phyloP scores from a whole-genome alignment of 2,329 filamentous ascomycete species.

The Coleophoma crateriformis region DNA sequence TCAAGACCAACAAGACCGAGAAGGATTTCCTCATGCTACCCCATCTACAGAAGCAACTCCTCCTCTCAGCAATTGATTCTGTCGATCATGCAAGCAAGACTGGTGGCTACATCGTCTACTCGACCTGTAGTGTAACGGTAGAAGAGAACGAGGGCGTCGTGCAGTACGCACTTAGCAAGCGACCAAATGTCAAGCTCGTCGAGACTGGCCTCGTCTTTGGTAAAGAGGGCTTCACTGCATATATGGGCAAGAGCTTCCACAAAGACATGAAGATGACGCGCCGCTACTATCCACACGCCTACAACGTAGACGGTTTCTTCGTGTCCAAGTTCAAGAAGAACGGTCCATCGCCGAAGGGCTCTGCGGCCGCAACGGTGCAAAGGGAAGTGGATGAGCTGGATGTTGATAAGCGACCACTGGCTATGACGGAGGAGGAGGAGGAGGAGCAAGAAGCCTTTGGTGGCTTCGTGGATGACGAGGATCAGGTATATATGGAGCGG shows the following conservation, averaged over 20 bases:
- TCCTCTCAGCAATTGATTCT: conserved; percentile 90
- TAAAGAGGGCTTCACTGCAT: conserved; percentile 86
- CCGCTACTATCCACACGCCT: conserved; percentile 83
- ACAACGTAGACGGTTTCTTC: conserved; percentile 98
- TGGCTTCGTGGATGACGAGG: conserved; percentile 70
- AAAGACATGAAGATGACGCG: conserved; percentile 76
- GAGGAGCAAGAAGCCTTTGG: conserved; percentile 54
- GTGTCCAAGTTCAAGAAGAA: conserved; percentile 97
- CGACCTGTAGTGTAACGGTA: conserved; percentile 89
- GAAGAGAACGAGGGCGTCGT: conserved; percentile 95
- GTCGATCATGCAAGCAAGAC: conserved; percentile 89
- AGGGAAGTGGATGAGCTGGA: conserved; percentile 36
- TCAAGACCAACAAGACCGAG: conserved; percentile 98
- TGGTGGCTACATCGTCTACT: conserved; percentile 93
- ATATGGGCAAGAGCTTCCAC: conserved; percentile 88
- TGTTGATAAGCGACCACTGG: conserved; percentile 66
- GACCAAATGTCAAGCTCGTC: conserved; percentile 90
- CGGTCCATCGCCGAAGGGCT: conserved; percentile 62
- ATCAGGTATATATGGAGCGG: conserved; percentile 64
- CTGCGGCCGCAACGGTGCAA: conserved; percentile 15
- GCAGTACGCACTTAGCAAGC: conserved; percentile 84
- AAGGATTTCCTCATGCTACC: conserved; percentile 90
- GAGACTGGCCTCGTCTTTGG: conserved; percentile 88
- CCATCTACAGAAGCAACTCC: conserved; percentile 89
- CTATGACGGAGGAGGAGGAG: conserved; percentile 27